These are phyloP conservation scores for Graphilbum ipis-grandicollis DNA, from an alignment of 2,329 filamentous ascomycete species.

Conservation along the genomic window DNA sequence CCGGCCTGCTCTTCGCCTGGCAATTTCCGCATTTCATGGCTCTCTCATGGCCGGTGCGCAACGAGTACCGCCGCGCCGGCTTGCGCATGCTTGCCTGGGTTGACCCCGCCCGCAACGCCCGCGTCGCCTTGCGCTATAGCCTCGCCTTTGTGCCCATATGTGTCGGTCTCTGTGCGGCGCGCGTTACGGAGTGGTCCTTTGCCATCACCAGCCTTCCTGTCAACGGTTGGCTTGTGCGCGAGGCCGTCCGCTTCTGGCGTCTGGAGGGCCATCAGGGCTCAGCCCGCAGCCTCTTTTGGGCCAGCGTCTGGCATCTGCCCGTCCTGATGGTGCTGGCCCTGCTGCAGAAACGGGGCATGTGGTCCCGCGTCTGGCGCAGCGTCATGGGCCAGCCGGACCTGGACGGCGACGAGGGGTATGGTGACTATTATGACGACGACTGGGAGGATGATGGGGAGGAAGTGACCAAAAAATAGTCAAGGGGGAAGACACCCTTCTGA, in stretches of 20 bases:
- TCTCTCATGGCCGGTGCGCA: slow-evolving; percentile 70
- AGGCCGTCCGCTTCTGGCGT: slow-evolving; percentile 70
- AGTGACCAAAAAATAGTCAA: neutral
- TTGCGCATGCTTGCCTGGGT: slow-evolving; percentile 68
- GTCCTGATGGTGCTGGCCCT: slow-evolving; percentile 79
- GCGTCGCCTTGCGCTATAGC: slow-evolving; percentile 79
- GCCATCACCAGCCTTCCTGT: slow-evolving; percentile 63
- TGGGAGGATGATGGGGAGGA: neutral
- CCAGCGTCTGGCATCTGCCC: slow-evolving; percentile 90
- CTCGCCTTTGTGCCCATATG: slow-evolving; percentile 77
- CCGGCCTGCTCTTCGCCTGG: slow-evolving; percentile 77
- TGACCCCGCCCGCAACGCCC: slow-evolving; percentile 67
- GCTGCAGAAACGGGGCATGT: slow-evolving; percentile 84
- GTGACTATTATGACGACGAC: slow-evolving; percentile 39
- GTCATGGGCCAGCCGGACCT: slow-evolving; percentile 41
- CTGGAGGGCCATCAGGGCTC: slow-evolving; percentile 61
- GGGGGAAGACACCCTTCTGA: neutral
- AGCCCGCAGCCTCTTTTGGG: slow-evolving; percentile 83
- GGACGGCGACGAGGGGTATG: slow-evolving; percentile 31
- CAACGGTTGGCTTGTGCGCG: slow-evolving; percentile 70
- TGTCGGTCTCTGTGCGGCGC: slow-evolving; percentile 56
- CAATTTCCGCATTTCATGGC: slow-evolving; percentile 98
- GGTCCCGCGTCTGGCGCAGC: slow-evolving; percentile 62
- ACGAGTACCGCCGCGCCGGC: slow-evolving; percentile 65
- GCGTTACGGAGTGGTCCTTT: slow-evolving; percentile 76